These are phyloP conservation scores for Candida orba DNA, from an alignment of 805 yeast genomes.

Conservation along the genomic window DNA sequence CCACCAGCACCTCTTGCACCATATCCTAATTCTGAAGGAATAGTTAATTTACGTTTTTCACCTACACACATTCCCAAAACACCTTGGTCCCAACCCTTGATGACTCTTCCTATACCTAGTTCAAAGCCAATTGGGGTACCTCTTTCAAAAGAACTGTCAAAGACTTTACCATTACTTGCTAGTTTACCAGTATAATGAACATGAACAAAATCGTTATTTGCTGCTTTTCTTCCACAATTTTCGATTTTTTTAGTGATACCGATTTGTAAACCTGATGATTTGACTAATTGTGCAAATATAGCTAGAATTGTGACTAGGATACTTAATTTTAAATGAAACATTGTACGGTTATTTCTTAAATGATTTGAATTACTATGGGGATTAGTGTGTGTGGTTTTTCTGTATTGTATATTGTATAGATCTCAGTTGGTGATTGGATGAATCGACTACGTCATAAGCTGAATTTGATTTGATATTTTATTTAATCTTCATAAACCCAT, in stretches of 20 bases:
- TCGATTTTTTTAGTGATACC: constrained; percentile 14
- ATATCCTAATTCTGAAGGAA: constrained; percentile 75
- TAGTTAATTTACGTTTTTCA: constrained; percentile 69
- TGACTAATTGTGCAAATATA: neutral
- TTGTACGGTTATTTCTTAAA: neutral
- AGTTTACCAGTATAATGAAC: constrained; percentile 79
- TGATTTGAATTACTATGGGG: neutral
- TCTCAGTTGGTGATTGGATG: neutral
- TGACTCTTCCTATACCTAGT: constrained; percentile 77
- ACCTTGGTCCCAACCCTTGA: constrained; percentile 90
- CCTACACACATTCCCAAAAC: constrained; percentile 73
- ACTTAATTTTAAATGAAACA: constrained; percentile 5
- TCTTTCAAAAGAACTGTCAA: constrained; percentile 66
- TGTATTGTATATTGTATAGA: no score
- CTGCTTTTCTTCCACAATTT: constrained; percentile 51
- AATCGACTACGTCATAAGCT: neutral
- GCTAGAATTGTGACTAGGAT: neutral
- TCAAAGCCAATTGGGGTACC: constrained; percentile 61
- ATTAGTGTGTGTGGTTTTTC: neutral
- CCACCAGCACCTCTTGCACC: constrained; percentile 74
- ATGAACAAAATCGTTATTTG: constrained; percentile 56
- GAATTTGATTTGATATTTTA: no score
- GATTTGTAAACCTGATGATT: constrained; percentile 5
- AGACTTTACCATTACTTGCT: constrained; percentile 53
- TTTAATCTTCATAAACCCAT: constrained; percentile 10